phyloP scores from a whole-genome alignment of 75 land plant species.

The Cryptomeria japonica region DNA sequence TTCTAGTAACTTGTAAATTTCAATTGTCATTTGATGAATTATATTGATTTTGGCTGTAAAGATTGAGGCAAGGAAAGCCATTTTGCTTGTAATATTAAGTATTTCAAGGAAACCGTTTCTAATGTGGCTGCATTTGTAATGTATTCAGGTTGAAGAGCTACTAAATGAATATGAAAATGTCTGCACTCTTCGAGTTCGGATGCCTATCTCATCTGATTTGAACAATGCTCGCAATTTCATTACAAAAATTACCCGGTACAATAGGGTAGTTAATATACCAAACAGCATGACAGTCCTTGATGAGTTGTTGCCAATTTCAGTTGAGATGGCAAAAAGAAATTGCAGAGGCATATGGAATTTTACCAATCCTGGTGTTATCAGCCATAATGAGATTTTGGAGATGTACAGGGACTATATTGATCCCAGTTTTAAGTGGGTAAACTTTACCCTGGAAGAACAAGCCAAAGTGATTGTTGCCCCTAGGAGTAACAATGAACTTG shows the following conservation, averaged over 20 bases:
- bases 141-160: conserved; percentile 72
- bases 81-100: not conserved
- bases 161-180: conserved; percentile 72
- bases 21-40: not conserved
- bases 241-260: conserved; percentile 60
- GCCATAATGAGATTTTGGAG: conserved; percentile 78
- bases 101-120: not conserved
- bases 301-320: conserved; percentile 63
- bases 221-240: conserved; percentile 73
- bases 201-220: conserved; percentile 82
- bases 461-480: conserved; percentile 76
- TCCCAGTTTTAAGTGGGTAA: conserved; percentile 59
- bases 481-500: conserved; percentile 71
- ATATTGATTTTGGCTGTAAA: not conserved
- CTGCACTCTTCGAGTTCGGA: conserved; percentile 74
- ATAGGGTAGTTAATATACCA: conserved; percentile 75
- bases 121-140: not conserved
- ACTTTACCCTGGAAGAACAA: conserved; percentile 81
- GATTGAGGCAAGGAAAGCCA: not conserved
- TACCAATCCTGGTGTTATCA: conserved; percentile 74
- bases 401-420: conserved; percentile 76
- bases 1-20: not conserved
- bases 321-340: conserved; percentile 77
- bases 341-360: conserved; percentile 72
- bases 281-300: conserved; percentile 82